Base-by-base conservation (phyloP, 1,284 basidiomycete genomes). In the Uromyces viciae-fabae region DNA sequence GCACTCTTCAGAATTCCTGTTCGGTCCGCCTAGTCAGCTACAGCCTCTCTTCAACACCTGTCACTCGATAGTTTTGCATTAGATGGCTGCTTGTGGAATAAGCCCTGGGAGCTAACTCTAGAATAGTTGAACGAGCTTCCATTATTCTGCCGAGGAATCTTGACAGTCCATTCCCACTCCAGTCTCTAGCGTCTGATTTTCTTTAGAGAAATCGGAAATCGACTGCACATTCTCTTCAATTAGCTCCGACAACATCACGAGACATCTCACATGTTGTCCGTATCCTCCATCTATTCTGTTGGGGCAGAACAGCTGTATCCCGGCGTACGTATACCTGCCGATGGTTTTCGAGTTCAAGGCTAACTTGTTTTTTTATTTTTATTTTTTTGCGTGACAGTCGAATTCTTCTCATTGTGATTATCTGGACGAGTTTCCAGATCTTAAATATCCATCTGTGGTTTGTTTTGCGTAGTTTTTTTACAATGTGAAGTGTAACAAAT, bases 281-380 rank as follows among this genome's bases (percentile, higher is more conserved):
- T 71, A 40, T 31, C 68, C 33, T 49, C n/a, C 25, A 49, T 71
- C 3, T 49, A 46, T 33, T 71, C 68, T 28, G 42, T 71, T 17
- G 68, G 42, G 31, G 33, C 19, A 28, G 68, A 49, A 43, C 68
- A 43, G n/a, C 25, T 28, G 7, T 71, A 33, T 43, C 43, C n/a
- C 33, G 25, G n/a, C 43, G 68, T 71, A n/a, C 2, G 68, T 71
- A 71, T 33, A 43, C 31, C 49, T 46, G 28, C 68, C 49, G 68
- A 66, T n/a, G 38, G 2, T 4, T 40, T 42, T 49, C 2, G n/a
- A 22, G 1, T 33, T 71, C n/a, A n/a, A n/a, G n/a, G n/a, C n/a
- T n/a, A n/a, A n/a, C n/a, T n/a, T n/a, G n/a, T n/a, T n/a, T n/a
- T n/a, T n/a, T n/a, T n/a, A n/a, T n/a, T n/a, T n/a, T n/a, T n/a